Evolutionary conservation across 2,329 filamentous ascomycete species (phyloP).

Genomic region (Periglandula ipomoeae): DNA sequence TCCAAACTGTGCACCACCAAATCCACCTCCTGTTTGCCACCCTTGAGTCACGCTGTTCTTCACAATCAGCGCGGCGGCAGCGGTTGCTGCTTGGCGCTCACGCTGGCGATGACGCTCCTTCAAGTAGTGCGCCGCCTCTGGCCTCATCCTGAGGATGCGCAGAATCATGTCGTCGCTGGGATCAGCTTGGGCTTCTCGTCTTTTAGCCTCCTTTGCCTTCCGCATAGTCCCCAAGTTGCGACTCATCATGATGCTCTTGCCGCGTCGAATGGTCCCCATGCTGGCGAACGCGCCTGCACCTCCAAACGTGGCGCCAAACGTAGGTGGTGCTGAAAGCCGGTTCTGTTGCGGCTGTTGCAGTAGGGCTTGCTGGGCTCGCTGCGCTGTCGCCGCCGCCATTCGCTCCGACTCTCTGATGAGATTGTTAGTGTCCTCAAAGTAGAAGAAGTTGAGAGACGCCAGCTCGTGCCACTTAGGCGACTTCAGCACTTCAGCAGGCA

Average conservation of each 20-base stretch:
- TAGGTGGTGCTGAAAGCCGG: conserved; percentile 59
- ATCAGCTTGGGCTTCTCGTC: conserved; percentile 90
- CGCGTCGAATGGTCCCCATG: conserved; percentile 56
- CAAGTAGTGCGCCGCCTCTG: conserved; percentile 79
- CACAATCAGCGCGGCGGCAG: conserved; percentile 89
- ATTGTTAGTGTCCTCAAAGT: conserved; percentile 85
- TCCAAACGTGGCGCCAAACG: conserved; percentile 26
- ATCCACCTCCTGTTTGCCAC: conserved; percentile 36
- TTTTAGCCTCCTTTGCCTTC: conserved; percentile 90
- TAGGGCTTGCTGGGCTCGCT: conserved; percentile 62
- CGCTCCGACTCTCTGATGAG: conserved; percentile 91
- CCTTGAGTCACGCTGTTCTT: conserved; percentile 69
- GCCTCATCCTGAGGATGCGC: conserved; percentile 87
- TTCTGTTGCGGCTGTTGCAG: conserved; percentile 43
- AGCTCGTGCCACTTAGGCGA: conserved; percentile 98
- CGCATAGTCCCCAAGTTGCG: conserved; percentile 94
- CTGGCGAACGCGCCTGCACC: conserved; percentile 45
- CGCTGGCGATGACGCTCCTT: conserved; percentile 88
- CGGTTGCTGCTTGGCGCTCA: conserved; percentile 81
- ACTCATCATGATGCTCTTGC: conserved; percentile 83
- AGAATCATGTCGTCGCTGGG: conserved; percentile 98
- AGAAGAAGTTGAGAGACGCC: conserved; percentile 95
- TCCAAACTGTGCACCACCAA: conserved; percentile 30
- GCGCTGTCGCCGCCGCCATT: conserved; percentile 82
- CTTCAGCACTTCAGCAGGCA: conserved; percentile 84